These are phyloP conservation scores for Trichoderma arundinaceum DNA, from an alignment of 2,329 filamentous ascomycete genomes.

Conservation along the genomic window DNA sequence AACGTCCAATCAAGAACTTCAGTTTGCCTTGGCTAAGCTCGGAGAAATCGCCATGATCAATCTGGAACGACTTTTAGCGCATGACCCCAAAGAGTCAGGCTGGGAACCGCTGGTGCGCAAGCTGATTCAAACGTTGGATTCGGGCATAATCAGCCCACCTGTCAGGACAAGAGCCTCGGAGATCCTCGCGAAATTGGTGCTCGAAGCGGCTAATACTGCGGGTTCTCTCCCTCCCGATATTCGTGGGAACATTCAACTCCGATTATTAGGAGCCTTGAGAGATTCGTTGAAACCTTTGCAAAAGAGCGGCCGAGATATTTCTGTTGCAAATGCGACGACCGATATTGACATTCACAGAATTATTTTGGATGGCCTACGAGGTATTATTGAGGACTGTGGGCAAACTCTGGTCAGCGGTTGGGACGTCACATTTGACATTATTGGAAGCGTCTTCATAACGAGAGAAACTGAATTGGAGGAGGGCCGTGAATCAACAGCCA, in stretches of 20 bases:
- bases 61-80: constrained; percentile 72
- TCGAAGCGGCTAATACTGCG: constrained; percentile 64
- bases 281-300: constrained; percentile 64
- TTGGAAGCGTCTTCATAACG: constrained; percentile 76
- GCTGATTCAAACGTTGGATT: constrained; percentile 58
- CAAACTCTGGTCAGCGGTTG: constrained; percentile 84
- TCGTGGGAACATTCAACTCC: constrained; percentile 70
- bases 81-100: constrained; percentile 70
- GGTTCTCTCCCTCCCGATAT: constrained; percentile 56
- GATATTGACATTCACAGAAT: constrained; percentile 82
- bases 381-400: constrained; percentile 84
- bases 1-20: constrained; percentile 64
- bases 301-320: constrained; percentile 55
- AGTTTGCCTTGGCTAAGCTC: constrained; percentile 74
- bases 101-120: constrained; percentile 72
- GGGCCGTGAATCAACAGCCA: constrained; percentile 40
- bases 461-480: constrained; percentile 47
- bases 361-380: constrained; percentile 78
- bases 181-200: constrained; percentile 63
- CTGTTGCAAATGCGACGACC: constrained; percentile 64
- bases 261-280: constrained; percentile 70
- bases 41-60: constrained; percentile 77
- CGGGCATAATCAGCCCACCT: constrained; percentile 53
- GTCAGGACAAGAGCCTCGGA: constrained; percentile 67
- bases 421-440: constrained; percentile 83